Percentiles rank a stretch among this genome's conserved stretches.
These are phyloP conservation scores for Fusarium mexicanum DNA, from an alignment of 2,329 filamentous ascomycete genomes.

Conservation along the genomic window DNA sequence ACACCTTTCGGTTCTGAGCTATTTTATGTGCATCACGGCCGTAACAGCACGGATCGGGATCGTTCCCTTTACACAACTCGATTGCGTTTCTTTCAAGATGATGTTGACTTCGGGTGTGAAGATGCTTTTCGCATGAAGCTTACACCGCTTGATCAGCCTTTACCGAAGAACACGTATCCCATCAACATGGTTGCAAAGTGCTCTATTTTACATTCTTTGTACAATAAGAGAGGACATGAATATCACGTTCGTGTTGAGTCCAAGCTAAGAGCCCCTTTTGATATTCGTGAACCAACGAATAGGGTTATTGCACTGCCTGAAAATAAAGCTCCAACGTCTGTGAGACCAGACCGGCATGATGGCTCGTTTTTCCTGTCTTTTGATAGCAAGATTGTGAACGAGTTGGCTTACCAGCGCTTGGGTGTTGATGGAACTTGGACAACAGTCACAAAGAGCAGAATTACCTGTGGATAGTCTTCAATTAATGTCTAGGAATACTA, in stretches of 20 bases:
- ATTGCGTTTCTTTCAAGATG: slow-evolving; percentile 41
- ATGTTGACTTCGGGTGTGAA: slow-evolving; percentile 41
- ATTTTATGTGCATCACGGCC: slow-evolving; percentile 49
- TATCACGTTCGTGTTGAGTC: slow-evolving; percentile 15
- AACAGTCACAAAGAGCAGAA: slow-evolving; percentile 5
- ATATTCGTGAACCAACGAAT: slow-evolving; percentile 28
- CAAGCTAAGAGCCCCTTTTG: slow-evolving; percentile 19
- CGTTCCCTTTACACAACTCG: slow-evolving; percentile 48
- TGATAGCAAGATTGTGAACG: background rate
- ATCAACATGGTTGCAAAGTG: slow-evolving; percentile 36
- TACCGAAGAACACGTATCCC: slow-evolving; percentile 46
- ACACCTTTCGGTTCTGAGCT: slow-evolving; percentile 46
- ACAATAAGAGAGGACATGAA: background rate
- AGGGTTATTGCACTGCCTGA: slow-evolving; percentile 21
- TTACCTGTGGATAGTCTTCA: background rate
- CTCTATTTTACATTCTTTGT: background rate
- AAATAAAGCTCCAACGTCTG: background rate
- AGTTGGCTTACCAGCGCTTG: slow-evolving; percentile 25
- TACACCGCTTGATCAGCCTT: slow-evolving; percentile 45
- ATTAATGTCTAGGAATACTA: background rate
- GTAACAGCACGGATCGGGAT: slow-evolving; percentile 42
- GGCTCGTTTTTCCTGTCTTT: slow-evolving; percentile 18
- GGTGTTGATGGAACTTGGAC: slow-evolving; percentile 22
- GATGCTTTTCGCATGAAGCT: slow-evolving; percentile 45
- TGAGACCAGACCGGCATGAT: background rate